Evolutionary conservation across 331 rosid species (phyloP), one percentile per base, ranked within the genome.

Genomic region (Saraca asoca): DNA sequence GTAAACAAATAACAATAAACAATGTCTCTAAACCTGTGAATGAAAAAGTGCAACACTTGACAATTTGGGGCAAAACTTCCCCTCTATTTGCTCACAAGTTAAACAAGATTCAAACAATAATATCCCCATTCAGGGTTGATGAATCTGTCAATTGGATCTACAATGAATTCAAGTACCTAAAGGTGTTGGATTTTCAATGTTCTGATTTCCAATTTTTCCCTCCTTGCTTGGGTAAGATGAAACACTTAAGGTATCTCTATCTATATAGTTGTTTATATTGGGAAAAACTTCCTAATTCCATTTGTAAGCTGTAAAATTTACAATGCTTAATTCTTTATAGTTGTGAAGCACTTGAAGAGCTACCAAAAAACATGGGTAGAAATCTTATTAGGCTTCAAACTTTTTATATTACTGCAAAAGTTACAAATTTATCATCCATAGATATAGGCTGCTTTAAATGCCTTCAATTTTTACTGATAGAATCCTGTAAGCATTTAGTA

Each of bases 211-310:
- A 44, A 42, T 37, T n/a, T 7, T 58, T 80, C 48, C 70, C 85
- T 2, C 52, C 17, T n/a, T 68, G 79, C 33, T 76, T 80, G 16
- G 17, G 57, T 29, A 69, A 34, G 5, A 42, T 81, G 68, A 64
- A 52, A 35, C 75, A 73, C 60, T 57, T 81, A 77, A 78, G 80
- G 51, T 74, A 49, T 56, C 78, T 81, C 9, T 15, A 70, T 58
- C 49, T 81, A 14, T 0, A 5, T 0, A 3, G 3, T 1, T 6
- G 35, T 18, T 65, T 50, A 0, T 49, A 0, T 11, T 44, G 78
- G 52, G 42, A 62, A 48, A 58, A n/a, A 35, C 77, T 81, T 7
- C 78, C 78, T 0, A 9, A 66, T 20, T 78, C 80, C 43, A 70
- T 81, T 42, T 73, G 80, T 54, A 62, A 20, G 58, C 66, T 81